phyloP scores from a whole-genome alignment of 352 stramenopile species.

The Peronospora belbahrii region DNA sequence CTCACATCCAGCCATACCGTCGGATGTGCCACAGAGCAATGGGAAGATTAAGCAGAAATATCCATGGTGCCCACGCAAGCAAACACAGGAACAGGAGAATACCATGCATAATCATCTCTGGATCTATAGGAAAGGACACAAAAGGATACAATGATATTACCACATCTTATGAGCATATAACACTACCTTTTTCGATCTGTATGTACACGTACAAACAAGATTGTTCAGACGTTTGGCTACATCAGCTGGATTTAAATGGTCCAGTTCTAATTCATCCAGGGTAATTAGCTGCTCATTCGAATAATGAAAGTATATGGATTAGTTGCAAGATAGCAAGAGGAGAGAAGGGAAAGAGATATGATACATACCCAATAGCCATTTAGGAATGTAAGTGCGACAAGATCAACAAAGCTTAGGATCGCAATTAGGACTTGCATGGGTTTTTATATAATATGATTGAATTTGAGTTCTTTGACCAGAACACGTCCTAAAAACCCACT shows the following conservation, averaged over 20 bases:
- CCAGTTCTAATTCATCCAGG: constrained; percentile 78
- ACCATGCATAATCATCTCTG: constrained; percentile 75
- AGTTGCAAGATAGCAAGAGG: background rate
- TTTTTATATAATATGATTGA: too few species aligned
- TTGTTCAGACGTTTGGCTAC: constrained; percentile 80
- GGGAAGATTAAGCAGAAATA: constrained; percentile 75
- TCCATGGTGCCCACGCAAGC: constrained; percentile 62
- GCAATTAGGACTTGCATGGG: constrained; percentile 66
- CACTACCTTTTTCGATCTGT: too few species aligned
- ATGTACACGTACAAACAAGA: constrained; percentile 62
- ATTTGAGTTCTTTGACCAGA: too few species aligned
- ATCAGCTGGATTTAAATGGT: constrained; percentile 82
- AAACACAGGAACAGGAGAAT: constrained; percentile 71
- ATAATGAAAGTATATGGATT: background rate
- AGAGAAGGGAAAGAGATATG: background rate
- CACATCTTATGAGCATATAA: too few species aligned
- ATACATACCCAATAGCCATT: constrained; percentile 74
- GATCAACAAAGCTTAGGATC: constrained; percentile 77
- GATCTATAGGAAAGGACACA: too few species aligned
- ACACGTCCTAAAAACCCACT: too few species aligned
- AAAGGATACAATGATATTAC: too few species aligned
- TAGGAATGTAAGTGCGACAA: constrained; percentile 80
- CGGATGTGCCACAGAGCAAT: constrained; percentile 67
- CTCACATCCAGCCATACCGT: constrained; percentile 29
- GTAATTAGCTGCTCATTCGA: constrained; percentile 54